A percentile compares a stretch with the other conserved stretches of the same genome.
Evolutionary conservation across 192 early-diverging fungal genomes (phyloP).

Genomic region (Mortierella antarctica): DNA sequence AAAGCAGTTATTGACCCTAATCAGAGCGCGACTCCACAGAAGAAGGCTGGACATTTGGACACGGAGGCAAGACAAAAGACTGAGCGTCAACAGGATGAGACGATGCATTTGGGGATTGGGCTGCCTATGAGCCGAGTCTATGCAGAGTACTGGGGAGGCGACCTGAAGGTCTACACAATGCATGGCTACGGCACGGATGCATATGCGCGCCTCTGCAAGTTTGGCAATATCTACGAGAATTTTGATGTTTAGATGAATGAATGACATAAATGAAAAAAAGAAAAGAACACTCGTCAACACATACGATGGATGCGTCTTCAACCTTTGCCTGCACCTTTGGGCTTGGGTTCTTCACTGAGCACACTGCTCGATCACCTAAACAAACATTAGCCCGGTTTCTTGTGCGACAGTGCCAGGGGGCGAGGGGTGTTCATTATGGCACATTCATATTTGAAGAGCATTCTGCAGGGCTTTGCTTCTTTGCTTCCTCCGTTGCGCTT

Average conservation of each 20-base stretch:
- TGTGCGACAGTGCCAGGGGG: no score
- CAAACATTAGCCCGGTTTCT: no score
- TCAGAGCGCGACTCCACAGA: background rate
- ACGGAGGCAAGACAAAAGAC: constrained; percentile 9
- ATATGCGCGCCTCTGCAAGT: constrained; percentile 82
- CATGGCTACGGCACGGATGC: constrained; percentile 93
- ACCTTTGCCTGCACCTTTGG: no score
- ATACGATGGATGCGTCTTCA: no score
- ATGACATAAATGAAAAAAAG: no score
- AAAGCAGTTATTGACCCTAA: constrained; percentile 27
- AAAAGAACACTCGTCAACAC: no score
- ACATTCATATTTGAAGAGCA: no score
- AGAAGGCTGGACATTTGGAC: constrained; percentile 23
- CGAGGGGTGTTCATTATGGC: no score
- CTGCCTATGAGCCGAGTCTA: constrained; percentile 92
- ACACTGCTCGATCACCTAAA: no score
- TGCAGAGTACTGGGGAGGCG: constrained; percentile 96
- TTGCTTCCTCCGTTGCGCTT: no score
- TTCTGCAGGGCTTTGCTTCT: no score
- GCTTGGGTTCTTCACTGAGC: no score
- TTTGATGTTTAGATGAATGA: constrained; percentile 31
- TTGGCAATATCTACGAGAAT: constrained; percentile 76
- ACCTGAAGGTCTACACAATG: constrained; percentile 81
- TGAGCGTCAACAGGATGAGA: constrained; percentile 1
- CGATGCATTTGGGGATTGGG: constrained; percentile 85